Base-by-base conservation (phyloP, 2,329 filamentous ascomycete genomes). In the Alternaria alternata region DNA sequence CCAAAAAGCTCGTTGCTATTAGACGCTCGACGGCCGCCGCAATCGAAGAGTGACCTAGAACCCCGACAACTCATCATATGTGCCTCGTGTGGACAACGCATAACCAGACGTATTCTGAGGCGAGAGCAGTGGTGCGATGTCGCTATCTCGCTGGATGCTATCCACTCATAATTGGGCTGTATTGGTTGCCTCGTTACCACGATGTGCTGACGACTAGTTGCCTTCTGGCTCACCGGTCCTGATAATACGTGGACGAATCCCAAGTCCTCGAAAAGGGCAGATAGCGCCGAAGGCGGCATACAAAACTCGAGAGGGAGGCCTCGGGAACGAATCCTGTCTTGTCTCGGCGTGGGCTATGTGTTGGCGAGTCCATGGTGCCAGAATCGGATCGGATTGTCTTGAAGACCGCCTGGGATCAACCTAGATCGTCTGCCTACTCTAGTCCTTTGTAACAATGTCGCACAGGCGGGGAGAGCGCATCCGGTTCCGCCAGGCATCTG, bases 161-260 rank as follows among this genome's bases (percentile, higher is more conserved):
- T 16, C 9, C 44, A 20, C 11, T 20, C 44, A 8, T n/a, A 42
- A 36, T 18, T 24, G 18, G 34, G 34, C 14, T 26, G 20, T 6
- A 26, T 11, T 12, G 8, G 22, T 14, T 42, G 44, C 44, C 44
- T 34, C 14, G 44, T 42, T n/a, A 12, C 12, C 12, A 5, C 18
- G 14, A 22, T 24, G 18, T 34, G 24, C 18, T 30, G 44, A 26
- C 32, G 36, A 20, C 36, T n/a, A 34, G 20, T 32, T 51, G 38
- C 46, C 54, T 56, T 43, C 16, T 42, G 14, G 14, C 20, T 42
- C 36, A 56, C 54, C 54, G 54, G 36, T 51, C 34, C 43, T 51
- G 20, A 26, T 7, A 9, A 8, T 18, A 34, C 44, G 16, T 43
- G 36, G 44, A 28, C 54, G 34, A 56, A 36, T 51, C 36, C 24